Conservation (phyloP, 140 eudicot species). For the Erigeron philadelphicus region DNA sequence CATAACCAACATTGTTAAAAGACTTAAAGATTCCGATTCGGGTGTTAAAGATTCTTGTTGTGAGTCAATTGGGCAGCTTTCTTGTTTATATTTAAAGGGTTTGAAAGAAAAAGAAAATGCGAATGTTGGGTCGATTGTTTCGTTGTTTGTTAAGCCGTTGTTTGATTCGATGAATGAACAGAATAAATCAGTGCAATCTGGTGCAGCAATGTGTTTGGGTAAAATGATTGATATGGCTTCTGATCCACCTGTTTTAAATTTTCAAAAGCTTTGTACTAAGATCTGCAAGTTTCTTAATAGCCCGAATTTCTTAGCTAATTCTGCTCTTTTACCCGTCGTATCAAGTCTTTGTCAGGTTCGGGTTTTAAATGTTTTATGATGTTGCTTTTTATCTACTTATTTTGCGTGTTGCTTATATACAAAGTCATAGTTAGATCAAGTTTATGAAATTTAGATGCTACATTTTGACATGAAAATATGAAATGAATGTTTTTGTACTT, state of each 20-base stretch:
- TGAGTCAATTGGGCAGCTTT: slow-evolving; percentile 61
- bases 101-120: slow-evolving; percentile 28
- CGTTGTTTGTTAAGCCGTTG: slow-evolving; percentile 74
- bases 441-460: neutral
- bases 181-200: slow-evolving; percentile 60
- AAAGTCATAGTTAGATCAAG: neutral
- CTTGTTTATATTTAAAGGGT: slow-evolving; percentile 45
- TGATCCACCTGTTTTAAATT: slow-evolving; percentile 50
- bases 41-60: slow-evolving; percentile 70
- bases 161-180: slow-evolving; percentile 83
- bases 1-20: slow-evolving; percentile 52
- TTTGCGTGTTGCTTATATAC: too few species aligned
- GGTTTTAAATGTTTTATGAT: neutral
- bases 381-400: too few species aligned
- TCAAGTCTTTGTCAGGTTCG: slow-evolving; percentile 80
- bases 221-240: slow-evolving; percentile 64
- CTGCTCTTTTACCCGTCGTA: slow-evolving; percentile 72
- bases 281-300: slow-evolving; percentile 64
- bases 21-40: slow-evolving; percentile 72
- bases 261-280: slow-evolving; percentile 64
- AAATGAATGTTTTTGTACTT: neutral
- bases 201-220: slow-evolving; percentile 74
- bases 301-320: slow-evolving; percentile 68
- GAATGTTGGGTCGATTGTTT: slow-evolving; percentile 35
- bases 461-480: neutral